Evolutionary conservation across 441 rosid genomes (phyloP), one percentile per base, ranked within the genome.

Genomic region (Erysimum pusillum): DNA sequence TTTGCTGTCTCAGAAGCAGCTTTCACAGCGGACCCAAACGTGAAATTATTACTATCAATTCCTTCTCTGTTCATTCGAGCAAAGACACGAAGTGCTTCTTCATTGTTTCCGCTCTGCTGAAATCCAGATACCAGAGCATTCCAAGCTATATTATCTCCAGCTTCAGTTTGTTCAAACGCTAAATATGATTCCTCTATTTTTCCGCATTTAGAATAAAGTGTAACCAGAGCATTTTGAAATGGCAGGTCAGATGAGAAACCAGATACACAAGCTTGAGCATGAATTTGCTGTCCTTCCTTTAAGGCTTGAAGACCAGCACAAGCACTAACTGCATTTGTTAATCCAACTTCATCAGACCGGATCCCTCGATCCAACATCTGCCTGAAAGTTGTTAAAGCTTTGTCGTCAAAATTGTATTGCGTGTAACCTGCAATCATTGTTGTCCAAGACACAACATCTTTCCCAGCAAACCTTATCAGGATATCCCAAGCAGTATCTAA

Each of bases 401-500:
- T 87, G 62, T 76, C 42, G 74, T 85, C 88, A 76, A 89, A 83
- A 81, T 78, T 83, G 77, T 91, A 91, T 73, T 89, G 93, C 39
- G 87, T 79, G 80, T 85, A 91, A 63, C 97, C 98, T 4, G 92
- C 89, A 78, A 91, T 91, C 97, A 95, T 85, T 44, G 98, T 90
- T 4, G 99, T 95, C 99, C 99, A 95, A 66, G 97, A 85, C 64
- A 91, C 96, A 49, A 92, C 84, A 85, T 95, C 99, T 72, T 85
- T 88, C 64, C 85, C 87, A 2, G 82, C 61, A 69, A 90, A 85
- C 81, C 89, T 85, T 65, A 85, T 75, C 12, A 95, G 93, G 59
- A 95, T 89, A 72, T 81, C 86, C 14, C 17, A 68, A 46, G 98
- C 97, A 74, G 77, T 83, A 76, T 84, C 86, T 71, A 91, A 83